phyloP scores from a whole-genome alignment of 2,329 filamentous ascomycete species.

The Xylariaceae sp. region DNA sequence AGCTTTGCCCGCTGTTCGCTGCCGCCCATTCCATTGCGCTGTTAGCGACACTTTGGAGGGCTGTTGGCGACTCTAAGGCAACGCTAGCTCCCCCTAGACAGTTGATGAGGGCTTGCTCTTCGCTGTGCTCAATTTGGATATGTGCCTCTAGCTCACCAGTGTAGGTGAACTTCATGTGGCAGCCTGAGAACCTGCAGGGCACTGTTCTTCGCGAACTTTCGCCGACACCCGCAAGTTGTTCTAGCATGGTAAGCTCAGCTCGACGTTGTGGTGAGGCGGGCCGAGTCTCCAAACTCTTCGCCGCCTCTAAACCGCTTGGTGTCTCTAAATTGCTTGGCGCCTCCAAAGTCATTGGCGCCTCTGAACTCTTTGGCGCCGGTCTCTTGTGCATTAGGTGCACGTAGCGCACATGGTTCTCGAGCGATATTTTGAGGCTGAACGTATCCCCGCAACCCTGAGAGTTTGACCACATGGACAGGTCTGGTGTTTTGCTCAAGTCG shows the following conservation, averaged over 20 bases:
- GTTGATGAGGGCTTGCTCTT: constrained; percentile 23
- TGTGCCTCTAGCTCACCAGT: constrained; percentile 49
- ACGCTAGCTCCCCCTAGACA: constrained; percentile 2
- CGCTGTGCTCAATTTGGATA: constrained; percentile 33
- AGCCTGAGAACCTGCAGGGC: constrained; percentile 41
- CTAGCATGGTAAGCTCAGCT: constrained; percentile 35
- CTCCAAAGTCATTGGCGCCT: neutral
- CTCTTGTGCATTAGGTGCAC: constrained; percentile 65
- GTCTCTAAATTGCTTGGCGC: no score
- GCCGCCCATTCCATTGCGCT: constrained; percentile 10
- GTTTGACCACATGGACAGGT: constrained; percentile 61
- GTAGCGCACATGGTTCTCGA: constrained; percentile 81
- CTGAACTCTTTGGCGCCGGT: constrained; percentile 29
- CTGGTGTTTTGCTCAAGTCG: constrained; percentile 53
- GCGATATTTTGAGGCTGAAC: constrained; percentile 71
- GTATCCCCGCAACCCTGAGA: constrained; percentile 67
- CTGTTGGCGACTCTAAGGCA: constrained; percentile 4
- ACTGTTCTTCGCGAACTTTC: constrained; percentile 42
- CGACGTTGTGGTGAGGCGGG: constrained; percentile 21
- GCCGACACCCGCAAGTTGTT: constrained; percentile 41
- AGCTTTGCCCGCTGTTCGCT: constrained; percentile 18
- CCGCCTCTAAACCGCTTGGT: no score
- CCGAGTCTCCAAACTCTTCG: neutral
- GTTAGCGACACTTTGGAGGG: constrained; percentile 10
- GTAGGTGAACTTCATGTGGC: constrained; percentile 45